phyloP scores from a whole-genome alignment of 2,329 filamentous ascomycete species.

The Pseudomassariella vexata region DNA sequence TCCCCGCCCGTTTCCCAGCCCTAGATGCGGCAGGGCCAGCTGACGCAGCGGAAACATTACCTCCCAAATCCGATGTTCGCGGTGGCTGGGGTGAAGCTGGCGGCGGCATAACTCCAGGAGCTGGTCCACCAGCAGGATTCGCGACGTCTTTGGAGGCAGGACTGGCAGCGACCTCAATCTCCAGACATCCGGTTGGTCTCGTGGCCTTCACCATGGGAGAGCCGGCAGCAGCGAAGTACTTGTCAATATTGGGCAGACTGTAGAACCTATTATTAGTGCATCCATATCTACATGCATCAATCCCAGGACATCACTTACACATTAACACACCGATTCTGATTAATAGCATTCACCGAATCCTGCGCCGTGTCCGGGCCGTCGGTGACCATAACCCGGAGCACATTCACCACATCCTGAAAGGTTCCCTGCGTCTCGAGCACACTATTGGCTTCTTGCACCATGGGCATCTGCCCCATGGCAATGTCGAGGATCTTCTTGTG shows the following conservation, averaged over 20 bases:
- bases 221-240: slow-evolving; percentile 15
- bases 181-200: slow-evolving; percentile 14
- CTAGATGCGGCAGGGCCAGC: no score
- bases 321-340: slow-evolving; percentile 16
- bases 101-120: no score
- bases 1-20: no score
- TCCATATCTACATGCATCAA: neutral
- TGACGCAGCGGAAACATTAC: no score
- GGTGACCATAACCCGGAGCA: slow-evolving; percentile 14
- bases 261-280: neutral
- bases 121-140: no score
- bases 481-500: slow-evolving; percentile 15
- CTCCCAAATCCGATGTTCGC: no score
- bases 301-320: slow-evolving; percentile 5
- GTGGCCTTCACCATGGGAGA: slow-evolving; percentile 8
- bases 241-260: slow-evolving; percentile 15
- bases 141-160: no score
- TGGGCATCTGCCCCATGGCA: slow-evolving; percentile 8
- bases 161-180: no score
- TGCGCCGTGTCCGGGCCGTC: slow-evolving; percentile 14
- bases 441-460: slow-evolving; percentile 11
- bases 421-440: slow-evolving; percentile 14
- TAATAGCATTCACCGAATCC: slow-evolving; percentile 13
- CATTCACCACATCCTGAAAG: slow-evolving; percentile 14
- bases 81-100: no score